Base-by-base conservation (phyloP, 371 early-diverging fungal genomes). In the Dichotomocladium elegans region DNA sequence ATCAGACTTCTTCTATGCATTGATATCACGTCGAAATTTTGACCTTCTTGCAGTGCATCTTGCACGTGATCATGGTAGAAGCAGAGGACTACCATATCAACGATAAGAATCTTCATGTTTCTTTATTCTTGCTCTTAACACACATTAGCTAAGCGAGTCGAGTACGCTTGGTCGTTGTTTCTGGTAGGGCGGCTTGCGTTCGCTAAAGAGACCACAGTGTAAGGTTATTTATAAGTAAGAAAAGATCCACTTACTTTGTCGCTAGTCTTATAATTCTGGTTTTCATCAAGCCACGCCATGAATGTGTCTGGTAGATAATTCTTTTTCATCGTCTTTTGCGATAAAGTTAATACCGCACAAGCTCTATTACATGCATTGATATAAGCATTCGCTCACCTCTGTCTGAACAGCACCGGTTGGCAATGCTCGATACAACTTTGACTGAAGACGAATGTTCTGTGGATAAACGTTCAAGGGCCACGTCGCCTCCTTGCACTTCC, bases 391-490 rank as follows among this genome's bases (percentile, higher is more conserved):
- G 14, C 26, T 48, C 66, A 82, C 82, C 68, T 79, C 78, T 12
- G 63, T 51, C 34, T 71, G 82, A 15, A 68, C 55, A 3, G 57
- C 40, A 28, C 61, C 63, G 2, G 70, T 28, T 5, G 79, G 59
- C 27, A 85, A 50, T 9, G 58, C 35, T 26, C 55, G 55, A 52
- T 74, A 91, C 0, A 94, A 58, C 41, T 84, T 84, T 10, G 80
- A 66, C 10, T 88, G 86, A 7, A 87, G 63, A 9, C 66, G 72
- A 10, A 87, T 72, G 21, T 70, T 68, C 10, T 79, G 85, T 10
- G 83, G 84, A 62, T 86, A 87, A 10, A 90, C 75, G 34, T 77
- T 77, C 12, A 92, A 60, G 2, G 82, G 68, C 93, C 94, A 94
- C 17, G 81, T 77, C 42, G 77, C 61, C 12, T 80, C 63, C 34